Evolutionary conservation across 1,284 basidiomycete species (phyloP).

Genomic region (Moesziomyces globuligerus): DNA sequence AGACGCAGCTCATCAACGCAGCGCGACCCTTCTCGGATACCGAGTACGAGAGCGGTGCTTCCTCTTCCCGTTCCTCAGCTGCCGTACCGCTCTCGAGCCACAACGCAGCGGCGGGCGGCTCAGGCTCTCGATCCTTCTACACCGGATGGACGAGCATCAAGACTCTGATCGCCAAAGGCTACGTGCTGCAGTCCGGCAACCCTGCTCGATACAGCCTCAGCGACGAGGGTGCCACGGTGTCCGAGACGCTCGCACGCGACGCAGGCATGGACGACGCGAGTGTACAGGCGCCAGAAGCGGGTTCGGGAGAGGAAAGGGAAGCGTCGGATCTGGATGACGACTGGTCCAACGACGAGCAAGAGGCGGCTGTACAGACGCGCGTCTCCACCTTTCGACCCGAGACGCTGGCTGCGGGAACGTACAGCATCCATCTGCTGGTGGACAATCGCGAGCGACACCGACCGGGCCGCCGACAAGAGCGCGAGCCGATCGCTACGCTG

Average conservation of each 20-base stretch:
- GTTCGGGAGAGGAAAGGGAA: background rate
- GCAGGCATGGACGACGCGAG: slow-evolving; percentile 21
- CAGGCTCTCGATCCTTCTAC: slow-evolving; percentile 43
- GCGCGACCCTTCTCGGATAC: slow-evolving; percentile 60
- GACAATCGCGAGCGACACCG: slow-evolving; percentile 71
- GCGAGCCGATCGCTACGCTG: slow-evolving; percentile 43
- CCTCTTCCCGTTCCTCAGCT: slow-evolving; percentile 33
- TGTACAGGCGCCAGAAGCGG: background rate
- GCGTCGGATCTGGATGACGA: slow-evolving; percentile 12
- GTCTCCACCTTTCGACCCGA: slow-evolving; percentile 61
- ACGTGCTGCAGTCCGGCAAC: slow-evolving; percentile 62
- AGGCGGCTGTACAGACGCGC: slow-evolving; percentile 7
- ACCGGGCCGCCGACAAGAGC: slow-evolving; percentile 24
- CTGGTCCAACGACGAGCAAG: slow-evolving; percentile 26
- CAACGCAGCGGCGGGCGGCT: slow-evolving; percentile 10
- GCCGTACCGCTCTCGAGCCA: slow-evolving; percentile 32
- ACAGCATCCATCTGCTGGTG: slow-evolving; percentile 71
- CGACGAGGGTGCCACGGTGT: slow-evolving; percentile 57
- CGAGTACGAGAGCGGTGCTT: slow-evolving; percentile 51
- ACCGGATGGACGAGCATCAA: slow-evolving; percentile 66
- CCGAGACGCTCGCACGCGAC: slow-evolving; percentile 38
- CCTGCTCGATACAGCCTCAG: slow-evolving; percentile 61
- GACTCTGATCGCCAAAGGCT: slow-evolving; percentile 63
- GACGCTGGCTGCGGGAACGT: slow-evolving; percentile 69
- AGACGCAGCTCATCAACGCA: slow-evolving; percentile 58